phyloP scores from a whole-genome alignment of 345 rosid genomes.

The Euclidium syriacum region DNA sequence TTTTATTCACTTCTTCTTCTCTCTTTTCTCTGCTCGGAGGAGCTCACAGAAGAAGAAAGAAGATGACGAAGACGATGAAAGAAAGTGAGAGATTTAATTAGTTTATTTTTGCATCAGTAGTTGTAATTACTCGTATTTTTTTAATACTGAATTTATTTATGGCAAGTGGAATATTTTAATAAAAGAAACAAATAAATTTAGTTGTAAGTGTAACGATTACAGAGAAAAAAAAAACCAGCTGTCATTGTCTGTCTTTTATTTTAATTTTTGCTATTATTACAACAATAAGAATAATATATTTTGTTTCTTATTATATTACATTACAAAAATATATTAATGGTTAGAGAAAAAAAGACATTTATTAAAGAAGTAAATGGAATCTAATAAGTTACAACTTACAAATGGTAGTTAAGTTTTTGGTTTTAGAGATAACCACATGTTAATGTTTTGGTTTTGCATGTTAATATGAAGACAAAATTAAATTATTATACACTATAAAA shows the following conservation, averaged over 20 bases:
- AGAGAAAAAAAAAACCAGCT: constrained; percentile 23
- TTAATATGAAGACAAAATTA: background rate
- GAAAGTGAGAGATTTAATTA: constrained; percentile 14
- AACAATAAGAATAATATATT: background rate
- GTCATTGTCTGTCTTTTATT: constrained; percentile 26
- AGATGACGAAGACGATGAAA: background rate
- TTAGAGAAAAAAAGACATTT: background rate
- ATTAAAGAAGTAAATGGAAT: background rate
- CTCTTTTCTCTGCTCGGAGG: constrained; percentile 19
- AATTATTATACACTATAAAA: background rate
- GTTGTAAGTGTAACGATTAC: constrained; percentile 19
- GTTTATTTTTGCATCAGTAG: constrained; percentile 3
- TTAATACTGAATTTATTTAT: background rate
- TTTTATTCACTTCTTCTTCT: constrained; percentile 4
- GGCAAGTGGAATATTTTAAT: constrained; percentile 15
- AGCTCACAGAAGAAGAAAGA: constrained; percentile 18
- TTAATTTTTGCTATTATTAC: constrained; percentile 6
- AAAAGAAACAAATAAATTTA: background rate
- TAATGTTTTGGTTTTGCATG: constrained; percentile 17
- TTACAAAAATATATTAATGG: background rate
- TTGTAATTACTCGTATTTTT: constrained; percentile 12
- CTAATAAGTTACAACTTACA: background rate
- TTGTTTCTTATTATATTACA: background rate
- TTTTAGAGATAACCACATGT: constrained; percentile 3
- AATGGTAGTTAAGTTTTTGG: constrained; percentile 21